Evolutionary conservation across 805 yeast genomes (phyloP), one percentile per base, ranked within the genome.

Genomic region (Candida succiphila): DNA sequence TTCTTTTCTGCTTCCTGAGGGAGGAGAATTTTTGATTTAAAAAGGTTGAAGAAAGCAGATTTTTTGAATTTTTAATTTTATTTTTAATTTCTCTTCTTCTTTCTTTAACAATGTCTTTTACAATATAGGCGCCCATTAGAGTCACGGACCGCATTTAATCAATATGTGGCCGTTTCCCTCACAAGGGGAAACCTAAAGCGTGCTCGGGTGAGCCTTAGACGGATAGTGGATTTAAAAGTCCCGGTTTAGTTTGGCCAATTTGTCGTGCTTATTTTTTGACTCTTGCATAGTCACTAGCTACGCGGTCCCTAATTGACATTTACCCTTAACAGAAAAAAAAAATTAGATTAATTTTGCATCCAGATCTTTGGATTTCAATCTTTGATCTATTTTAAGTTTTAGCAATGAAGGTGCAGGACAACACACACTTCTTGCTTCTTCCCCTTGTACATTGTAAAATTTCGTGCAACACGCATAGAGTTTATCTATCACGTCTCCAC

Each of bases 171-270:
- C 73, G 43, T 26, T 32, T 54, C 62, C 53, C 34, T 30, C 34
- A 58, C 66, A 57, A 21, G 62, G 70, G 71, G n/a, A n/a, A n/a
- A n/a, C 27, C 20, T 21, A n/a, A 31, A 31, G 16, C 84, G 94
- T 83, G 94, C 94, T 83, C 88, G 92, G 92, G 92, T 82, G 62
- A 64, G 83, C 82, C 92, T 81, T 70, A 83, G 88, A 83, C 60
- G 37, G 61, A 74, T 48, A n/a, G n/a, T n/a, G n/a, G n/a, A n/a
- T n/a, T n/a, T n/a, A n/a, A n/a, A n/a, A n/a, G n/a, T n/a, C n/a
- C n/a, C 40, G 71, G 67, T 67, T 58, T 54, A 54, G 58, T 67
- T 68, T 72, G 72, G 69, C 67, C 51, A 41, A 58, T 60, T 61
- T 65, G 78, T 65, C 79, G 78, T 63, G 71, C 68, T 65, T 60